A percentile compares a stretch with the other conserved stretches of the same genome.
Evolutionary conservation across 2,329 filamentous ascomycete species (phyloP).

Genomic region (Colletotrichum sp.): DNA sequence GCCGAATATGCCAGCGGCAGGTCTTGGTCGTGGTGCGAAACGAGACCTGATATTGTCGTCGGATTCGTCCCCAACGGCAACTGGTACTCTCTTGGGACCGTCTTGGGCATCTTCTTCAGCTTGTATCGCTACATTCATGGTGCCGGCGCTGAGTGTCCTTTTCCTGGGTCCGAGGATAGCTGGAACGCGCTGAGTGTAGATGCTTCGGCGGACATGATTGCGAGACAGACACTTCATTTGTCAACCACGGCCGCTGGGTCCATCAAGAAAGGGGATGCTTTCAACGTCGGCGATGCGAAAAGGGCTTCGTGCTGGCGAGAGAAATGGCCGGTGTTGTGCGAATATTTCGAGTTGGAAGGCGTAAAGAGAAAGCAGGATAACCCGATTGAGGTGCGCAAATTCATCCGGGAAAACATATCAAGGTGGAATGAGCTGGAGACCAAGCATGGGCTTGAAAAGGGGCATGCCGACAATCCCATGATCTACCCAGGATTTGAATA

Average conservation of each 20-base stretch:
- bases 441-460: constrained; percentile 40
- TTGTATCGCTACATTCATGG: constrained; percentile 40
- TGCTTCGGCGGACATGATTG: constrained; percentile 43
- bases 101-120: constrained; percentile 32
- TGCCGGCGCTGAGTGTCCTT: constrained; percentile 40
- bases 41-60: constrained; percentile 38
- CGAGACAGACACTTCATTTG: constrained; percentile 27
- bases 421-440: constrained; percentile 35
- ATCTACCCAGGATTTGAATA: constrained; percentile 43
- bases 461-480: constrained; percentile 39
- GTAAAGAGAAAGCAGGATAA: constrained; percentile 28
- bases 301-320: constrained; percentile 24
- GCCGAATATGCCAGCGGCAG: constrained; percentile 38
- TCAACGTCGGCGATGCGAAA: constrained; percentile 27
- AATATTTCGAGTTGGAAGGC: constrained; percentile 27
- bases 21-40: constrained; percentile 44
- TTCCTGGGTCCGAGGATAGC: constrained; percentile 40
- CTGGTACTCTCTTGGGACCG: constrained; percentile 33
- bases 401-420: constrained; percentile 34
- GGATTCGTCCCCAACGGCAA: constrained; percentile 47
- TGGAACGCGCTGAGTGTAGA: constrained; percentile 43
- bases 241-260: constrained; percentile 11
- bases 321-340: constrained; percentile 28
- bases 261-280: constrained; percentile 25
- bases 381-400: constrained; percentile 35